A percentile compares a stretch with the other conserved stretches of the same genome.
phyloP scores from a whole-genome alignment of 345 rosid species.

The Trapa incisa region DNA sequence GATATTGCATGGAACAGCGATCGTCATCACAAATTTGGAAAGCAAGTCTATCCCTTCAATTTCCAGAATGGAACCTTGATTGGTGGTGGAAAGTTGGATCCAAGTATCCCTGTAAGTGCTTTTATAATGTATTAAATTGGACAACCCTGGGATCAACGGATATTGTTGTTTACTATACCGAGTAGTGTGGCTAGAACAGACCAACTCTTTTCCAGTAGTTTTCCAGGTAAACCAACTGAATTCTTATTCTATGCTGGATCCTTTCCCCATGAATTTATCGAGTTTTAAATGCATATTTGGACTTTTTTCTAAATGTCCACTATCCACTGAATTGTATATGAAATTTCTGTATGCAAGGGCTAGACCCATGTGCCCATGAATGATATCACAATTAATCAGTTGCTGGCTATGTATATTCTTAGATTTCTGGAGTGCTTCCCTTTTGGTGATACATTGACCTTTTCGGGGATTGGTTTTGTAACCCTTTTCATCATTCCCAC shows the following conservation, averaged over 20 bases:
- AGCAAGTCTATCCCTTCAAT: conserved; percentile 33
- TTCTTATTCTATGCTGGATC: background rate
- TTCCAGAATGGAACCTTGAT: conserved; percentile 26
- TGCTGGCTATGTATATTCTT: background rate
- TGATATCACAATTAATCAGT: background rate
- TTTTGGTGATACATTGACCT: background rate
- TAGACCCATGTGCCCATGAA: background rate
- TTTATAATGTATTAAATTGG: background rate
- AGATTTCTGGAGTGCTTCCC: background rate
- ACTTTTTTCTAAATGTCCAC: background rate
- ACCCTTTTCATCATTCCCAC: background rate
- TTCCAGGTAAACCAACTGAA: background rate
- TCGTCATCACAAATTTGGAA: conserved; percentile 29
- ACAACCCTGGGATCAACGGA: background rate
- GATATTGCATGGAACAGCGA: conserved; percentile 37
- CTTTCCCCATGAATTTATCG: background rate
- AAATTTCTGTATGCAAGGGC: background rate
- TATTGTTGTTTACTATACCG: background rate
- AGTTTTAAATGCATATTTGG: background rate
- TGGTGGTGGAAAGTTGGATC: conserved; percentile 32
- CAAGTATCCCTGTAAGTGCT: conserved; percentile 24
- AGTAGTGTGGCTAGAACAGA: background rate
- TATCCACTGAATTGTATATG: background rate
- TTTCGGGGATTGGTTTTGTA: no score
- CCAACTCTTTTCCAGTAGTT: background rate